Base-by-base conservation (phyloP, 345 rosid genomes). In the Dipteronia sinensis region DNA sequence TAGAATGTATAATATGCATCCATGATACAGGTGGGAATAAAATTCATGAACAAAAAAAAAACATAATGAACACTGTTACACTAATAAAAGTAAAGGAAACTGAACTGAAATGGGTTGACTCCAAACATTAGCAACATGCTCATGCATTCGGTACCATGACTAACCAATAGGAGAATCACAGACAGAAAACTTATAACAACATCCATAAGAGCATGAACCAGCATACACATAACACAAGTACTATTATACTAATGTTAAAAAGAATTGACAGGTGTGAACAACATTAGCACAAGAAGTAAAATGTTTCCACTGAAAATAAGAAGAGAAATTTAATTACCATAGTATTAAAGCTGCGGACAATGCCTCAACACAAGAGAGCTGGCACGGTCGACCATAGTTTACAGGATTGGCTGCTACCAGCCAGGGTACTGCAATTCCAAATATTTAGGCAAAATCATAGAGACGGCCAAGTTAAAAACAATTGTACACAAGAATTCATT, bases 341-440 rank as follows among this genome's bases (percentile, higher is more conserved):
- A 97, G 88, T 40, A 97, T 80, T 65, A 97, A 82, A 77, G 98
- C 97, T 9, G 99, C 98, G 76, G 99, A 89, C 74, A 97, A 84
- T 47, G 99, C 99, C 86, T 94, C 98, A 11, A 93, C 99, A 77
- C 99, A 96, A 23, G 98, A 94, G 49, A 94, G 89, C 83, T 96
- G 73, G 84, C 98, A 93, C 0, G 99, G 98, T 61, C 98, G 89
- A 47, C 99, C 98, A 82, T 94, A 97, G 81, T 94, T 97, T 75
- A 94, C 99, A 10, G 98, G 98, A 86, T 94, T 97, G 71, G 98
- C 98, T 82, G 98, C 99, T 29, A 97, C 99, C 69, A 97, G 92
- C 98, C 99, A 94, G 7, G 98, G 99, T 72, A 94, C 99, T 97
- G 87, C 83, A 87, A 76, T 72, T 75, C 68, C 82, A 65, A 79